Base-by-base conservation (phyloP, 2,329 filamentous ascomycete species). In the Simplicillium aogashimaense region DNA sequence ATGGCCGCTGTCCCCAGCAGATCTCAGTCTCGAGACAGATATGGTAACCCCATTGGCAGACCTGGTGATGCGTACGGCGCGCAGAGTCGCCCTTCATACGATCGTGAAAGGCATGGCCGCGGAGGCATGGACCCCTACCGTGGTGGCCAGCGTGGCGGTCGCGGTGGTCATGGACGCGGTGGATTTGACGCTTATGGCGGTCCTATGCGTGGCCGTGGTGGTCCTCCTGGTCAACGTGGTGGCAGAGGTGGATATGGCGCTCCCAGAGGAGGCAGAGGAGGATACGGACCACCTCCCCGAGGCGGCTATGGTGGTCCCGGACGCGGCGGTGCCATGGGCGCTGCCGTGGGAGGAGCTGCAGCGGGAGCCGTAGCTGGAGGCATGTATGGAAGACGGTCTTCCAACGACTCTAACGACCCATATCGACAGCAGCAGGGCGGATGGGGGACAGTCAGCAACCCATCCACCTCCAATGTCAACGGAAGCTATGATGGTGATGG, bases 1-100 rank as follows among this genome's bases (percentile, higher is more conserved):
- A 53, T 62, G 41, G 56, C 54, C 20, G 57, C 55, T 17, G 55
- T 38, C 29, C 57, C 57, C 14, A 59, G 51, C 49, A 60, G 59
- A 53, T 68, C 60, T 50, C 59, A 51, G 38, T 70, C 70, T 30
- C 61, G 62, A 12, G 83, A 87, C 47, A 76, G 78, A 45, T 86
- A 83, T 47, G 81, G 79, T 34, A 83, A 83, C 52, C 63, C 66
- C 9, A 59, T 72, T 32, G 57, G 61, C 30, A 62, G 55, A n/a
- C 49, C 61, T 1, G 54, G 56, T 6, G 69, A 69, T 49, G 60
- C 56, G 12, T 76, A 71, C 50, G 69, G 59, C 39, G 58, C 65
- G 54, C 67, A 64, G 43, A 60, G 63, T 49, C 66, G 62, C 3
- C 66, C 63, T 37, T 74, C 67, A 8, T 57, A 58, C 40, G 72